Percentiles rank a stretch among this genome's conserved stretches.
Evolutionary conservation across 352 stramenopile species (phyloP).

Genomic region (Thalassiosira hispida): DNA sequence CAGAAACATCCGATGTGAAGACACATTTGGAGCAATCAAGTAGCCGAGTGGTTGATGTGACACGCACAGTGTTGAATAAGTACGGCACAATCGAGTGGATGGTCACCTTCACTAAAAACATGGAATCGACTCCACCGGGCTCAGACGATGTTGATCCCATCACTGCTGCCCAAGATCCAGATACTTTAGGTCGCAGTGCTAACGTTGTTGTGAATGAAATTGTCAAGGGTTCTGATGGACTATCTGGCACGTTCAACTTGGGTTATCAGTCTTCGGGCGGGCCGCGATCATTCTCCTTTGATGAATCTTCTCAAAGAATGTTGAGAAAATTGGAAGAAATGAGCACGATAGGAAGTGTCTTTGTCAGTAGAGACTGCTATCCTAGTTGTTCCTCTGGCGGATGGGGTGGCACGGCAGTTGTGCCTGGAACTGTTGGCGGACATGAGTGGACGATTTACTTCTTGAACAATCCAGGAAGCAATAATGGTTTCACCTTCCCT

Average conservation of each 20-base stretch:
- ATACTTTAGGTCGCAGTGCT: conserved; percentile 70
- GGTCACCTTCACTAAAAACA: conserved; percentile 93
- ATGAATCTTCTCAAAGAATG: conserved; percentile 89
- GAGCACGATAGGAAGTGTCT: conserved; percentile 91
- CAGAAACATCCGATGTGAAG: conserved; percentile 69
- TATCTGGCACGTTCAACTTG: conserved; percentile 91
- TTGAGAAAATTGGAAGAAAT: conserved; percentile 94
- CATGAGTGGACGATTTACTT: conserved; percentile 86
- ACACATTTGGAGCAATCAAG: conserved; percentile 74
- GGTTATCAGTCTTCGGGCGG: conserved; percentile 89
- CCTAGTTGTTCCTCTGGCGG: conserved; percentile 88
- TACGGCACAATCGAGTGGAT: conserved; percentile 94
- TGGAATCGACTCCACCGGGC: conserved; percentile 88
- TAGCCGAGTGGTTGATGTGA: conserved; percentile 88
- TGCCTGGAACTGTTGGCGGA: conserved; percentile 85
- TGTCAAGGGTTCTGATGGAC: conserved; percentile 87
- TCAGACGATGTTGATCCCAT: conserved; percentile 88
- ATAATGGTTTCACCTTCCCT: conserved; percentile 84
- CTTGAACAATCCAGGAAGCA: conserved; percentile 83
- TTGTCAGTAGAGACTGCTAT: conserved; percentile 90
- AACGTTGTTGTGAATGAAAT: conserved; percentile 88
- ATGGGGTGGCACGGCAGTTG: conserved; percentile 90
- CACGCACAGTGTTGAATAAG: conserved; percentile 91
- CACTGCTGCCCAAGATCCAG: conserved; percentile 73
- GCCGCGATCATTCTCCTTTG: conserved; percentile 86